Conservation (phyloP, 2,329 filamentous ascomycete genomes). For the Neophaeococcomyces mojaviensis region DNA sequence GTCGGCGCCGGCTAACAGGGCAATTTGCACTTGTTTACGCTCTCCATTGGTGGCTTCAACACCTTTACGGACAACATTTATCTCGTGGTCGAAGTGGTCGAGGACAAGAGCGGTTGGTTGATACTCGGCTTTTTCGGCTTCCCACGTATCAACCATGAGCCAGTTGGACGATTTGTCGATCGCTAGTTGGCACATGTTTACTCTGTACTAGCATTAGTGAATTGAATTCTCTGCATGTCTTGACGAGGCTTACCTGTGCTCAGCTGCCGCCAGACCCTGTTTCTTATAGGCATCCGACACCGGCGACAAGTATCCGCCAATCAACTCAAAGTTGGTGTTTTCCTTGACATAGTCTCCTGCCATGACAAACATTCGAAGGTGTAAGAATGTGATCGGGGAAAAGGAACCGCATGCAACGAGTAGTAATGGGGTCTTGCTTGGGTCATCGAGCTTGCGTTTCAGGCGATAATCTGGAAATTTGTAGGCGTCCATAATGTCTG, state of each 20-base stretch:
- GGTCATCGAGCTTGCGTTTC: conserved; percentile 40
- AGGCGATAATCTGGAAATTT: conserved; percentile 38
- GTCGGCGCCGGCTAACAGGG: conserved; percentile 73
- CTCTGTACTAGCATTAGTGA: conserved; percentile 32
- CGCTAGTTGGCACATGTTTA: conserved; percentile 81
- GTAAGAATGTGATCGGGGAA: conserved; percentile 67
- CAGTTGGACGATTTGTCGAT: conserved; percentile 66
- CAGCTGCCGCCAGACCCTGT: conserved; percentile 64
- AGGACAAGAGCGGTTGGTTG: conserved; percentile 82
- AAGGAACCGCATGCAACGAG: conserved; percentile 53
- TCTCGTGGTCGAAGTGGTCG: conserved; percentile 84
- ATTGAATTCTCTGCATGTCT: background rate
- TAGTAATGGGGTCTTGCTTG: conserved; percentile 40
- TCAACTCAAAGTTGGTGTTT: conserved; percentile 70
- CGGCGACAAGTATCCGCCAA: conserved; percentile 79
- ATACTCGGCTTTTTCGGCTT: conserved; percentile 77
- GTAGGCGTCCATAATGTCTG: conserved; percentile 32
- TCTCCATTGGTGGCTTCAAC: conserved; percentile 61
- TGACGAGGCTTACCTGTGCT: conserved; percentile 49
- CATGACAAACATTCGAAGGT: conserved; percentile 84
- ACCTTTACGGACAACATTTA: conserved; percentile 71
- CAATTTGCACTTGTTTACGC: conserved; percentile 63
- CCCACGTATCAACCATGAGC: conserved; percentile 84
- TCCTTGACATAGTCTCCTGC: conserved; percentile 71
- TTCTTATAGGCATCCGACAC: conserved; percentile 73